Percentiles rank a stretch among this genome's conserved stretches.
Evolutionary conservation across 2,329 filamentous ascomycete species (phyloP).

Genomic region (Aspergillus sp.): DNA sequence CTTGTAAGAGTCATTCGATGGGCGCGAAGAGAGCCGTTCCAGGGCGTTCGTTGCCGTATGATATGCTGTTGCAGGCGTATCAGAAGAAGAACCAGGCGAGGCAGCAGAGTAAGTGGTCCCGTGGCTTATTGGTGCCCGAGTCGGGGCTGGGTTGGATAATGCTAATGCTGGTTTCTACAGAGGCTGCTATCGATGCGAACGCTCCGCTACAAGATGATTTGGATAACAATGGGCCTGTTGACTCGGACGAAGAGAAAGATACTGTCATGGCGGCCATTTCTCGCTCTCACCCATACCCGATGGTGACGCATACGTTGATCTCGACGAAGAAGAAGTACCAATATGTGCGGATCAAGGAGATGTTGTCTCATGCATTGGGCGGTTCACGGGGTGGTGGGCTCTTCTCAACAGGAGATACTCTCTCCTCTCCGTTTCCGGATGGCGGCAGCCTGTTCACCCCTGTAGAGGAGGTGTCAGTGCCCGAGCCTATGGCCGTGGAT

Average conservation of each 20-base stretch:
- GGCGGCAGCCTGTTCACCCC: constrained; percentile 38
- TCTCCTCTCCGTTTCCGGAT: constrained; percentile 28
- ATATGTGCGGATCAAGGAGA: constrained; percentile 64
- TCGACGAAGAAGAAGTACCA: constrained; percentile 58
- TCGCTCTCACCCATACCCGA: constrained; percentile 74
- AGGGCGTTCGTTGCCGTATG: constrained; percentile 83
- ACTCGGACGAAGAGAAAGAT: constrained; percentile 92
- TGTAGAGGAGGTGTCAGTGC: constrained; percentile 28
- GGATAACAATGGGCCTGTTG: constrained; percentile 77
- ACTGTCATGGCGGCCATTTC: constrained; percentile 79
- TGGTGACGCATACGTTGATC: constrained; percentile 65
- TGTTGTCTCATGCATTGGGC: constrained; percentile 61
- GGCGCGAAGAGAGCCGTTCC: constrained; percentile 87
- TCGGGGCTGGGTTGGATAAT: constrained; percentile 5
- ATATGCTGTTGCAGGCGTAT: constrained; percentile 84
- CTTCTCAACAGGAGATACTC: constrained; percentile 43
- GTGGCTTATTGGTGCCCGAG: background rate
- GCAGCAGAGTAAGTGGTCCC: constrained; percentile 74
- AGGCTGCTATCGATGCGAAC: constrained; percentile 92
- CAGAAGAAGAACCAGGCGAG: constrained; percentile 99
- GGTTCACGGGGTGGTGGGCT: constrained; percentile 50
- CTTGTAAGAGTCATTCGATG: constrained; percentile 95
- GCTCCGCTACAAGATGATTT: constrained; percentile 85
- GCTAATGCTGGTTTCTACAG: constrained; percentile 50
- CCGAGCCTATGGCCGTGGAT: constrained; percentile 21